phyloP scores from a whole-genome alignment of 176 grass and related monocot species.

The Aegilops sharonensis region DNA sequence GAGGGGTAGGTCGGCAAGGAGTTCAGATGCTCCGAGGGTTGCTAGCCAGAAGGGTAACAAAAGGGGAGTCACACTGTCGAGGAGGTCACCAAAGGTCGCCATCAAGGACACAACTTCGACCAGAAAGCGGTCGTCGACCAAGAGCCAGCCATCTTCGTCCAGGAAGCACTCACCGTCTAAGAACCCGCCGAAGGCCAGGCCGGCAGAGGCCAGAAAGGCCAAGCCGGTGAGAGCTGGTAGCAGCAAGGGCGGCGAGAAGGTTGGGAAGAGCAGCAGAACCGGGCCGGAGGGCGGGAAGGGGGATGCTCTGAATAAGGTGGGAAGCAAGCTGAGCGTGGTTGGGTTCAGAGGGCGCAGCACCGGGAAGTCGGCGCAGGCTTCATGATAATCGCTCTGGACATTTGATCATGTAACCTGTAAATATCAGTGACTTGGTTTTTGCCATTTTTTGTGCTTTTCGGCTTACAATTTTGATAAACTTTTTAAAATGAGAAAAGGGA shows the following conservation, averaged over 20 bases:
- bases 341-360: conserved; percentile 95
- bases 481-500: background rate
- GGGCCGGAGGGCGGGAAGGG: conserved; percentile 38
- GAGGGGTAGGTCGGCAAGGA: conserved; percentile 38
- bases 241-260: conserved; percentile 28
- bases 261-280: conserved; percentile 33
- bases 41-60: conserved; percentile 46
- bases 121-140: conserved; percentile 24
- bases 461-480: background rate
- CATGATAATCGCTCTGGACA: background rate
- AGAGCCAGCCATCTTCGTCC: conserved; percentile 23
- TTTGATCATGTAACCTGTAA: conserved; percentile 27
- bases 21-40: conserved; percentile 38
- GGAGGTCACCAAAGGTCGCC: conserved; percentile 42
- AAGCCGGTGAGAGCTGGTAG: conserved; percentile 33
- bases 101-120: conserved; percentile 40
- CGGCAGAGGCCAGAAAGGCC: background rate
- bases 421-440: conserved; percentile 14
- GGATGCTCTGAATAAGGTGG: conserved; percentile 29
- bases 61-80: conserved; percentile 41
- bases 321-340: conserved; percentile 70
- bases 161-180: conserved; percentile 25
- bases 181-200: conserved; percentile 21
- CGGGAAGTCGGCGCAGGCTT: conserved; percentile 39
- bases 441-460: background rate